Percentiles rank a stretch among this genome's conserved stretches.
Conservation (phyloP, 2,329 filamentous ascomycete genomes). For the Cytospora piceae region DNA sequence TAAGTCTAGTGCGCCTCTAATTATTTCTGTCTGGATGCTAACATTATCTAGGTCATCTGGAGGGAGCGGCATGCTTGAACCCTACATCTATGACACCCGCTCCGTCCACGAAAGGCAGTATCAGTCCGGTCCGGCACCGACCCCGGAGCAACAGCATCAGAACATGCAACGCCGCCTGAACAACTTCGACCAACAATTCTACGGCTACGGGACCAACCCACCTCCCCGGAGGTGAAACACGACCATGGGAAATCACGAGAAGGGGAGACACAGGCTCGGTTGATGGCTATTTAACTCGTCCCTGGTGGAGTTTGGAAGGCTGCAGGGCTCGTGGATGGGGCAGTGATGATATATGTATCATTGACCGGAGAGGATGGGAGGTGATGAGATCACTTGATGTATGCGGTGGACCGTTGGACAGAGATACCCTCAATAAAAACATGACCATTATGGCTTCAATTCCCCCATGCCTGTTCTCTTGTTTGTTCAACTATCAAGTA, state of each 20-base stretch:
- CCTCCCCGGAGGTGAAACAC: not conserved
- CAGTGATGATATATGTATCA: not conserved
- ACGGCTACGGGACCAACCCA: not conserved
- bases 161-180: not conserved
- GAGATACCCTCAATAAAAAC: no score
- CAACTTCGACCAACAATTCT: slow-evolving; percentile 5
- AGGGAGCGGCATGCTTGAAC: not conserved
- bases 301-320: not conserved
- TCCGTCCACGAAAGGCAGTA: not conserved
- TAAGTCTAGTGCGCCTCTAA: not conserved
- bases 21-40: not conserved
- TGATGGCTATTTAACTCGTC: no score
- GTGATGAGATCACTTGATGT: no score
- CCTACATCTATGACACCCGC: slow-evolving; percentile 1
- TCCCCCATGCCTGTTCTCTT: no score
- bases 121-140: not conserved
- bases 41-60: not conserved
- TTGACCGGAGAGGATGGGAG: not conserved
- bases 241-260: not conserved
- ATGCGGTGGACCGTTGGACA: no score
- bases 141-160: not conserved
- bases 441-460: no score
- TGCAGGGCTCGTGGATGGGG: not conserved
- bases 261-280: not conserved
- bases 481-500: no score